A percentile compares a stretch with the other conserved stretches of the same genome.
These are phyloP conservation scores for Calocera viscosa DNA, from an alignment of 768 basidiomycete species.

Conservation along the genomic window DNA sequence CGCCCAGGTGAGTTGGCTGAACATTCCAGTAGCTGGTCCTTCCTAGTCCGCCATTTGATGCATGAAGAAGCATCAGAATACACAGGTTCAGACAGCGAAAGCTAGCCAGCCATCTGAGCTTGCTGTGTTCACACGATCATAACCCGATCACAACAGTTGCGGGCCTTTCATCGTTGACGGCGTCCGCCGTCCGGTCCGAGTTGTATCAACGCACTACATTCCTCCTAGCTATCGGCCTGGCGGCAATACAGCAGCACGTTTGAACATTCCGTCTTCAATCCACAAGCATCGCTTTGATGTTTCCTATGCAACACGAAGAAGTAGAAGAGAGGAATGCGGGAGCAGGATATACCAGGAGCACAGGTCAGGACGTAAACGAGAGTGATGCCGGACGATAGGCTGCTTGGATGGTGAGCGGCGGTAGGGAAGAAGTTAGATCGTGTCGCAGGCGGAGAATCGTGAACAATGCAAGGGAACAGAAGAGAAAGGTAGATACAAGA, in stretches of 20 bases:
- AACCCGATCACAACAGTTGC: too few relatives aligned
- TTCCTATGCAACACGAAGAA: neutral
- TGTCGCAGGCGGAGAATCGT: neutral
- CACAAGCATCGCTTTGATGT: constrained; percentile 8
- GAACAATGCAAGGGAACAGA: neutral
- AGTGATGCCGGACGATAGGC: constrained; percentile 2
- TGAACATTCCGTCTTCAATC: neutral
- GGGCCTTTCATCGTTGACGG: neutral
- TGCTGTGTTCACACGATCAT: too few relatives aligned
- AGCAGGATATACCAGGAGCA: neutral
- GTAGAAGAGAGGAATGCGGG: neutral
- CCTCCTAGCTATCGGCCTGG: neutral
- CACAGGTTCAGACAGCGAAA: too few relatives aligned
- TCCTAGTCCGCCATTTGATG: too few relatives aligned
- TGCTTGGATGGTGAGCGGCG: neutral
- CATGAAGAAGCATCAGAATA: too few relatives aligned
- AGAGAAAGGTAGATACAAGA: neutral
- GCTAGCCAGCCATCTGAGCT: neutral
- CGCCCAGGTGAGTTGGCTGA: neutral
- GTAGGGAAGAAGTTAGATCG: neutral
- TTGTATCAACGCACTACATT: constrained; percentile 10
- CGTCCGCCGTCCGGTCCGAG: too few relatives aligned
- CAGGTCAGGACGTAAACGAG: neutral
- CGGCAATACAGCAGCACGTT: neutral
- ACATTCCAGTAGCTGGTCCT: too few relatives aligned